These are phyloP conservation scores for Aureobasidium zeae DNA, from an alignment of 2,329 filamentous ascomycete species.

Conservation along the genomic window DNA sequence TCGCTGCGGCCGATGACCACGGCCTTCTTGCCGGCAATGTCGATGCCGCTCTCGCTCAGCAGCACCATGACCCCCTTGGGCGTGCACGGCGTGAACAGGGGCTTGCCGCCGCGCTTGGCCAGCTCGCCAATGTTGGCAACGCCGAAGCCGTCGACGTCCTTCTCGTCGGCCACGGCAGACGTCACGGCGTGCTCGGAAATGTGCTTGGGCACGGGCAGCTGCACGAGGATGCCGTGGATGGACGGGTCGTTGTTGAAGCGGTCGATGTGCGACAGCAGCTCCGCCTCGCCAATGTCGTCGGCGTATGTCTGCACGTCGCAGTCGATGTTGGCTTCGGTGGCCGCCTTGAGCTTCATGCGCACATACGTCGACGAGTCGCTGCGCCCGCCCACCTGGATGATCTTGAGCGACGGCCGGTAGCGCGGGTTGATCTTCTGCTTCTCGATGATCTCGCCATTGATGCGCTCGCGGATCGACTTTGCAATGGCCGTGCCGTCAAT, in stretches of 20 bases:
- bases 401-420: conserved; percentile 83
- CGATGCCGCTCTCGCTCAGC: conserved; percentile 71
- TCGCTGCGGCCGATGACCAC: conserved; percentile 92
- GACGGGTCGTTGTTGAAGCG: conserved; percentile 75
- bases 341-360: conserved; percentile 98
- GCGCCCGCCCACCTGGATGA: conserved; percentile 92
- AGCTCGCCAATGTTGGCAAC: conserved; percentile 91
- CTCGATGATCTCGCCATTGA: conserved; percentile 70
- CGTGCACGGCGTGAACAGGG: conserved; percentile 88
- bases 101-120: conserved; percentile 84
- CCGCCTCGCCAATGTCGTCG: conserved; percentile 69
- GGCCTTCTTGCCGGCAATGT: conserved; percentile 80
- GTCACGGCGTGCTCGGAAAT: conserved; percentile 87
- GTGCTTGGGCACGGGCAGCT: conserved; percentile 80
- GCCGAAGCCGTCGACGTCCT: conserved; percentile 97
- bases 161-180: conserved; percentile 81
- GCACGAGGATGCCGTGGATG: conserved; percentile 88
- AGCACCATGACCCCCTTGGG: conserved; percentile 96
- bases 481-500: conserved; percentile 96
- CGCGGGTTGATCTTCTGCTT: conserved; percentile 75
- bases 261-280: conserved; percentile 74
- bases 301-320: conserved; percentile 81
- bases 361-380: conserved; percentile 97
- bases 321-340: conserved; percentile 83
- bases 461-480: conserved; percentile 74